These are phyloP conservation scores for Naegleria gruberi DNA, from an alignment of 208 protist species.

Conservation along the genomic window DNA sequence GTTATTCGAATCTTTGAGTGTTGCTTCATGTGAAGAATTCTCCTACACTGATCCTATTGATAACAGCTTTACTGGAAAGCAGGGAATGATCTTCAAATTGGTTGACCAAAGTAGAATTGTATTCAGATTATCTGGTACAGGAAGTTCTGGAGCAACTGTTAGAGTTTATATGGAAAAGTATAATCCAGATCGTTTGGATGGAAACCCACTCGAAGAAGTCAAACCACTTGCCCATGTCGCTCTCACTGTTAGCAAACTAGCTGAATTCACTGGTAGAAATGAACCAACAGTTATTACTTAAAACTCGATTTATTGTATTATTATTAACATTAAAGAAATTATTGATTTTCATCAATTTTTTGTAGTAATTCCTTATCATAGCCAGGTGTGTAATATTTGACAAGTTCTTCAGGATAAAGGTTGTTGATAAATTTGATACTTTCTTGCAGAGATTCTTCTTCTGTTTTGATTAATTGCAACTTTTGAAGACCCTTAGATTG, in stretches of 20 bases:
- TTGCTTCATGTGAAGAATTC: slow-evolving; percentile 82
- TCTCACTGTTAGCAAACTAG: slow-evolving; percentile 65
- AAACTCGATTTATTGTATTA: too few species aligned
- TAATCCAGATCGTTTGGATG: slow-evolving; percentile 51
- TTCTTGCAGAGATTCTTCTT: slow-evolving; percentile 87
- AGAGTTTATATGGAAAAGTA: slow-evolving; percentile 93
- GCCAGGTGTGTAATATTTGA: slow-evolving; percentile 94
- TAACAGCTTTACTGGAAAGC: slow-evolving; percentile 62
- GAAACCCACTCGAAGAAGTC: slow-evolving; percentile 52
- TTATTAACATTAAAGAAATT: too few species aligned
- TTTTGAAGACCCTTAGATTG: slow-evolving; percentile 76
- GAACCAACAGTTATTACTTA: slow-evolving; percentile 93
- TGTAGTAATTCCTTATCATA: slow-evolving; percentile 87
- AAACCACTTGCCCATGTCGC: slow-evolving; percentile 69
- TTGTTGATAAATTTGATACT: slow-evolving; percentile 93
- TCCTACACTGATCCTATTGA: slow-evolving; percentile 91
- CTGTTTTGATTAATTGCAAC: slow-evolving; percentile 88
- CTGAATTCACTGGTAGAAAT: slow-evolving; percentile 71
- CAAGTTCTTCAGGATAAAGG: slow-evolving; percentile 94
- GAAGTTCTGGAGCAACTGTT: slow-evolving; percentile 85
- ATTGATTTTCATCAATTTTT: slow-evolving; percentile 84
- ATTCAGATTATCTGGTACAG: slow-evolving; percentile 87
- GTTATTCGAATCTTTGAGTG: slow-evolving; percentile 23
- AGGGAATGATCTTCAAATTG: slow-evolving; percentile 89
- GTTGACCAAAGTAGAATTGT: slow-evolving; percentile 87